These are phyloP conservation scores for Podaxis sp. DNA, from an alignment of 768 basidiomycete genomes.

Conservation along the genomic window DNA sequence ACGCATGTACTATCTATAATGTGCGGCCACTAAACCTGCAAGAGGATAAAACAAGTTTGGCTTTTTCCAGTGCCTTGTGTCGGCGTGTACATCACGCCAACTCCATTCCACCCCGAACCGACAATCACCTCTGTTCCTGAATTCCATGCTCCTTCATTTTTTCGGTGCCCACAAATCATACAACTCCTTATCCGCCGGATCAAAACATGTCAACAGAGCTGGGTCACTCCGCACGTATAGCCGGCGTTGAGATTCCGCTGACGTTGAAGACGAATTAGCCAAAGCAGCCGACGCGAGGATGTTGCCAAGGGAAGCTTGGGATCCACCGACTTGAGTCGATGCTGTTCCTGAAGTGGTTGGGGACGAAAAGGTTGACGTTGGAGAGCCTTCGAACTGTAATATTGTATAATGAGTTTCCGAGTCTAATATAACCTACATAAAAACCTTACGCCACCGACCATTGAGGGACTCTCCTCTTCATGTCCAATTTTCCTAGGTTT, in stretches of 20 bases:
- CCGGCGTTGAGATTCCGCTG: conserved; percentile 26
- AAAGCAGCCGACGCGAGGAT: conserved; percentile 3
- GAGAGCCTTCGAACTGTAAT: conserved; percentile 22
- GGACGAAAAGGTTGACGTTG: conserved; percentile 35
- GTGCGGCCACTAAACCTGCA: neutral
- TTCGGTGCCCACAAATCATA: conserved; percentile 77
- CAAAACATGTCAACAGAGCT: conserved; percentile 70
- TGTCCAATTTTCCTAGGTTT: neutral
- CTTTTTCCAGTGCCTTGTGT: neutral
- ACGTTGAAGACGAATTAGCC: neutral
- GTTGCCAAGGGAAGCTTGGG: conserved; percentile 24
- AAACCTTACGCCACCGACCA: conserved; percentile 4
- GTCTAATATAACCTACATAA: neutral
- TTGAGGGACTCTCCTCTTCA: neutral
- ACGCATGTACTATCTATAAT: conserved; percentile 8
- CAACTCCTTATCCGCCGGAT: conserved; percentile 71
- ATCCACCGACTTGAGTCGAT: conserved; percentile 30
- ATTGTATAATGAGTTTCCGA: neutral
- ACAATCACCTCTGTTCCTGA: neutral
- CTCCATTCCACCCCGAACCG: neutral
- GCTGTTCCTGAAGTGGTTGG: conserved; percentile 21
- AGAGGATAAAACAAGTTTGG: neutral
- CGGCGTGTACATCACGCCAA: neutral
- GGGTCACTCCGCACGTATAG: conserved; percentile 63
- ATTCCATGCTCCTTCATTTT: conserved; percentile 22